Evolutionary conservation across 352 stramenopile genomes (phyloP), one percentile per base, ranked within the genome.

Genomic region (Achlya hypogyna): DNA sequence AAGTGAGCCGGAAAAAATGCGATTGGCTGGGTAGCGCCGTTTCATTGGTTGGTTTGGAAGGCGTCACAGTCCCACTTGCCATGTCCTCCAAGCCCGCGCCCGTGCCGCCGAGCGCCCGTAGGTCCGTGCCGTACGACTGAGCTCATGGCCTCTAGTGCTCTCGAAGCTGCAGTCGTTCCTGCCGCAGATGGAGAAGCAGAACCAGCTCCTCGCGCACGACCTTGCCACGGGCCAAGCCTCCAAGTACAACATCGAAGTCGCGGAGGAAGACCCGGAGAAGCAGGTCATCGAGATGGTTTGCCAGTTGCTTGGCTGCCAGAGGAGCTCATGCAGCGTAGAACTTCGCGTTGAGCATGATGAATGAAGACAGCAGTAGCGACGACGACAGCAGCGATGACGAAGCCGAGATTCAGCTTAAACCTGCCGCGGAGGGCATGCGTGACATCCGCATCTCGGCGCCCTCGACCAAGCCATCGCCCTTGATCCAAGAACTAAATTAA

Each of bases 401-500:
- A 51, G 60, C 62, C 42, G 43, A 77, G 40, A 70, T 67, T 28
- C 42, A 67, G 28, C 40, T 85, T n/a, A 75, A 74, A 60, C 52
- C 72, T 28, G 14, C 18, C 31, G 59, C 35, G 1, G 25, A 6
- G 20, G 35, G 22, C 1, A 29, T 9, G 16, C 23, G 69, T 65
- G 63, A 56, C 18, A 71, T 91, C 58, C 74, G 71, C 5, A 52
- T 86, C 14, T 66, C 75, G 51, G 73, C 74, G 59, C 60, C 74
- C 22, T 76, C 72, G 43, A 70, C 45, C 59, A 81, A 82, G 53
- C 72, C 77, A 12, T 73, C 73, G 8, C 78, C 82, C 16, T 71
- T 88, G 27, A 91, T 91, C 69, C 82, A 91, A 74, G 82, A 91
- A 63, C 72, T 91, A 27, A 87, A 84, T 63, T 91, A 73, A 67